Percentiles rank a stretch among this genome's conserved stretches.
Conservation (phyloP, 306 rosid species). For the Cucurbita maxima region DNA sequence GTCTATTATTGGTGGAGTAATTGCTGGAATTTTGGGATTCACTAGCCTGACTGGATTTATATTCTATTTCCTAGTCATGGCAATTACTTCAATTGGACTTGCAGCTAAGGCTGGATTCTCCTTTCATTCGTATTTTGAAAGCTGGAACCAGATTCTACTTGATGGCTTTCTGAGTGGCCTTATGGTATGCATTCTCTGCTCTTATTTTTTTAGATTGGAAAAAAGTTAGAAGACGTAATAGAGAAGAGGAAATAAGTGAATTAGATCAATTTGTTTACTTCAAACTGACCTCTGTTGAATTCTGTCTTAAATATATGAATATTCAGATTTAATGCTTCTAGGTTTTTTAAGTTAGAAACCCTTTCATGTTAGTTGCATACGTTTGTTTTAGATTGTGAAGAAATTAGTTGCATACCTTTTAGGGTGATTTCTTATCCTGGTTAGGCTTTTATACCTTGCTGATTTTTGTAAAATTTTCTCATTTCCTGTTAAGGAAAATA, state of each 20-base stretch:
- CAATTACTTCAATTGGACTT: conserved; percentile 53
- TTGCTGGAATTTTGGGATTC: conserved; percentile 90
- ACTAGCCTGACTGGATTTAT: conserved; percentile 71
- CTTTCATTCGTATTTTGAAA: conserved; percentile 43
- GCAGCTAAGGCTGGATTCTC: conserved; percentile 56
- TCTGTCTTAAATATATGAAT: neutral
- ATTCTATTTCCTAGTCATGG: conserved; percentile 66
- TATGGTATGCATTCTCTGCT: conserved; percentile 31
- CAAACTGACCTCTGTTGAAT: neutral
- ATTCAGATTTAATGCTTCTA: neutral
- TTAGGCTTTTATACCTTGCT: neutral
- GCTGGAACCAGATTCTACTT: conserved; percentile 51
- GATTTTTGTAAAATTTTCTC: neutral
- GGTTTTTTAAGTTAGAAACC: neutral
- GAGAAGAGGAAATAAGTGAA: neutral
- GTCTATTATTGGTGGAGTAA: conserved; percentile 84
- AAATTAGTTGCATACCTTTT: neutral
- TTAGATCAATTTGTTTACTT: neutral
- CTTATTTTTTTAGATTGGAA: neutral
- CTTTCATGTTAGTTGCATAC: neutral
- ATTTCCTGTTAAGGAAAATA: neutral
- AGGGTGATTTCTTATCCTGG: neutral
- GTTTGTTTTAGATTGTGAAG: neutral
- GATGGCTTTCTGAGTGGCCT: conserved; percentile 71
- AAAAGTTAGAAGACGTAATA: neutral